phyloP scores from a whole-genome alignment of 148 eudicot species.

The Chenopodium album region DNA sequence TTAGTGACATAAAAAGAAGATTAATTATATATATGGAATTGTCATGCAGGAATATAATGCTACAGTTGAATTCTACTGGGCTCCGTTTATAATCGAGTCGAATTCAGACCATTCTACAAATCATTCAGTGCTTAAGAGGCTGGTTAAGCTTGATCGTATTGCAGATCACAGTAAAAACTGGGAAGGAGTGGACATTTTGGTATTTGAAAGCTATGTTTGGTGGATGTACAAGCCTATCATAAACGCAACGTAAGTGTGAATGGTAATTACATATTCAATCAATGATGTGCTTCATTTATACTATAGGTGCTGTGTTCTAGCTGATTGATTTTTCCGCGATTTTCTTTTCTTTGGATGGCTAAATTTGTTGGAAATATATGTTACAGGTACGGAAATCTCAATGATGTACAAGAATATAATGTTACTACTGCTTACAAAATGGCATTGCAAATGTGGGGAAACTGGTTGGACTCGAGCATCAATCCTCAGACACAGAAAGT shows the following conservation, averaged over 20 bases:
- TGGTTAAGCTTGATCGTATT: slow-evolving; percentile 72
- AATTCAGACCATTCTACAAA: slow-evolving; percentile 85
- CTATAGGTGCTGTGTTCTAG: too few relatives aligned
- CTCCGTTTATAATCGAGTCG: slow-evolving; percentile 85
- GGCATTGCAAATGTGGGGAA: slow-evolving; percentile 88
- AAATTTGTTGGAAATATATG: neutral
- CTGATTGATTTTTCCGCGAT: too few relatives aligned
- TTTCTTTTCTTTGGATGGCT: neutral
- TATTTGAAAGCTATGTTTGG: slow-evolving; percentile 94
- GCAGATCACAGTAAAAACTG: slow-evolving; percentile 67
- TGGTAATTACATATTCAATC: neutral
- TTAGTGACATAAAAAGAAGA: neutral
- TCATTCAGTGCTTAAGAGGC: slow-evolving; percentile 61
- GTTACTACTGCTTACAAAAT: slow-evolving; percentile 73
- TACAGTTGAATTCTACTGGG: slow-evolving; percentile 93
- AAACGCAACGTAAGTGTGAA: slow-evolving; percentile 67
- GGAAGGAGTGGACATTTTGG: slow-evolving; percentile 76
- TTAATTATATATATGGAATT: neutral
- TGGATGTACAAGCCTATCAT: slow-evolving; percentile 90
- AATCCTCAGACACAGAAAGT: slow-evolving; percentile 63
- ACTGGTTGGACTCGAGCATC: slow-evolving; percentile 77
- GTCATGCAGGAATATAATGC: slow-evolving; percentile 74
- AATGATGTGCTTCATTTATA: neutral
- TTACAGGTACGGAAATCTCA: slow-evolving; percentile 50
- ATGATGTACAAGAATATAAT: slow-evolving; percentile 58